phyloP scores from a whole-genome alignment of 1,284 basidiomycete genomes.

The Wallemia mellicola region DNA sequence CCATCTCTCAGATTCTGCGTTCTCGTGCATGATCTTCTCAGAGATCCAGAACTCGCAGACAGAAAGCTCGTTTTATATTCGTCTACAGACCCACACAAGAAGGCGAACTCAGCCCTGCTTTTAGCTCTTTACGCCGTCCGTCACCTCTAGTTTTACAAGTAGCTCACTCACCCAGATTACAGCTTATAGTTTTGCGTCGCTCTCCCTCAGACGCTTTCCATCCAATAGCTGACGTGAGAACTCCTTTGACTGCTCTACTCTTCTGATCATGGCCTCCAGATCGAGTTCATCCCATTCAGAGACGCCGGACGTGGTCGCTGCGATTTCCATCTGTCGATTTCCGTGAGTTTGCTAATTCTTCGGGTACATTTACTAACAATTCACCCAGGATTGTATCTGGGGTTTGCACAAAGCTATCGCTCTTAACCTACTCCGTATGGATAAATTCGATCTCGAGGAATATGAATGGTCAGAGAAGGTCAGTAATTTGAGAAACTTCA shows the following conservation, averaged over 20 bases:
- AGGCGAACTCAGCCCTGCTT: slow-evolving; percentile 76
- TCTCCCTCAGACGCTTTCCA: slow-evolving; percentile 87
- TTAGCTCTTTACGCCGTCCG: slow-evolving; percentile 67
- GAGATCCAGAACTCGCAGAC: slow-evolving; percentile 35
- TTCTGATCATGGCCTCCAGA: slow-evolving; percentile 3
- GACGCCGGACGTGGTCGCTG: slow-evolving; percentile 80
- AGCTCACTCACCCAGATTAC: slow-evolving; percentile 2
- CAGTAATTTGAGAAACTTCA: slow-evolving; percentile 18
- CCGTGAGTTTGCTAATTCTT: slow-evolving; percentile 16
- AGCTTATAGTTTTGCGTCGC: slow-evolving; percentile 79
- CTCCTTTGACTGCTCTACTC: slow-evolving; percentile 2
- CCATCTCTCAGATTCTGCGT: slow-evolving; percentile 41
- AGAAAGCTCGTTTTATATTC: slow-evolving; percentile 68
- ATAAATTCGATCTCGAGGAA: slow-evolving; percentile 49
- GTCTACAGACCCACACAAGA: slow-evolving; percentile 47
- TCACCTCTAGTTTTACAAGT: slow-evolving; percentile 10
- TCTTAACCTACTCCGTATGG: slow-evolving; percentile 62
- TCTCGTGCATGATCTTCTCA: slow-evolving; percentile 56
- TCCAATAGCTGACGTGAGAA: slow-evolving; percentile 38
- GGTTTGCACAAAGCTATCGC: slow-evolving; percentile 83
- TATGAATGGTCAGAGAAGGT: slow-evolving; percentile 86
- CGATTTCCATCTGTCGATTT: slow-evolving; percentile 73
- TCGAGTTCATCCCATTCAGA: slow-evolving; percentile 80
- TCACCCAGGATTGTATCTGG: slow-evolving; percentile 47
- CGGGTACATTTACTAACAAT: not conserved